These are phyloP conservation scores for Bertia moriformis DNA, from an alignment of 2,329 filamentous ascomycete species.

Conservation along the genomic window DNA sequence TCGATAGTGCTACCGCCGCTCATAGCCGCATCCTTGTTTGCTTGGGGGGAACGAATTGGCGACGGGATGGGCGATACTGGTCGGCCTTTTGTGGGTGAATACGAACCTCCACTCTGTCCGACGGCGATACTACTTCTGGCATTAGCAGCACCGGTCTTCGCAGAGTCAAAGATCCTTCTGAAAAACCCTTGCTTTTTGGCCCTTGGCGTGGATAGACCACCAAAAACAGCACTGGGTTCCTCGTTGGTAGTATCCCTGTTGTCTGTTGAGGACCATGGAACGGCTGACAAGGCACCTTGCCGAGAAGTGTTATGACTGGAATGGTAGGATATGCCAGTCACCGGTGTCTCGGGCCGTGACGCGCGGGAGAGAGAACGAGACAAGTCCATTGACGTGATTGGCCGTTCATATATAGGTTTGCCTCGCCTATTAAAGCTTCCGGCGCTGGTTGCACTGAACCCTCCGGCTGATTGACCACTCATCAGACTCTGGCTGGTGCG, in stretches of 20 bases:
- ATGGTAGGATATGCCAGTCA: conserved; percentile 2
- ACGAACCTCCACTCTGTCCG: not conserved
- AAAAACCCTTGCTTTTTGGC: conserved; percentile 10
- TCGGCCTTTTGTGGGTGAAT: conserved; percentile 26
- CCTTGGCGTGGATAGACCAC: conserved; percentile 3
- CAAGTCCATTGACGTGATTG: not conserved
- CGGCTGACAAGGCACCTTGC: conserved; percentile 5
- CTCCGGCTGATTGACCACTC: not conserved
- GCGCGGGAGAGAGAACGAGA: not conserved
- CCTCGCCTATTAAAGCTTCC: not conserved
- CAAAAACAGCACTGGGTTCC: conserved; percentile 5
- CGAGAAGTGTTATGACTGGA: conserved; percentile 6
- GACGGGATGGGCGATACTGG: not conserved
- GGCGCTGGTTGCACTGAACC: conserved; percentile 1
- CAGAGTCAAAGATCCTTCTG: conserved; percentile 11
- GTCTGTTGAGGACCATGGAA: conserved; percentile 3
- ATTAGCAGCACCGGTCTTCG: conserved; percentile 12
- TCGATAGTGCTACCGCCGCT: conserved; percentile 47
- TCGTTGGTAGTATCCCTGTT: not conserved
- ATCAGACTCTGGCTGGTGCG: not conserved
- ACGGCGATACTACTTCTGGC: conserved; percentile 6
- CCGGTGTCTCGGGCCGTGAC: not conserved
- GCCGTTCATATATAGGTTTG: not conserved
- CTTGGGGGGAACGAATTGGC: conserved; percentile 4
- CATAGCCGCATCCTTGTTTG: too few species aligned